These are phyloP conservation scores for Eucalyptus regnans DNA, from an alignment of 345 rosid species.

Conservation along the genomic window DNA sequence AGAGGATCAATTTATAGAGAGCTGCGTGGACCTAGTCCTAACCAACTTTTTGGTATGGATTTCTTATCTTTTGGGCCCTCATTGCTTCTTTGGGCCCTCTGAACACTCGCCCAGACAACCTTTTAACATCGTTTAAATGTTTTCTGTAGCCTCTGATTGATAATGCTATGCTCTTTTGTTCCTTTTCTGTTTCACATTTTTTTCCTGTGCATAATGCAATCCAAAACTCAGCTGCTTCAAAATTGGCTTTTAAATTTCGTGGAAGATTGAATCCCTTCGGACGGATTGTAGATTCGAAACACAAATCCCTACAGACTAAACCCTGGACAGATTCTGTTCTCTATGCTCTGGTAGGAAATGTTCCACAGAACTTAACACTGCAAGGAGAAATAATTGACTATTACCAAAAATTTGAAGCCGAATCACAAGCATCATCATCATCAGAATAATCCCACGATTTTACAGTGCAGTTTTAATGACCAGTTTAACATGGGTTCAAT, in stretches of 20 bases:
- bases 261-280: neutral
- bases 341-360: neutral
- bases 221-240: neutral
- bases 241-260: neutral
- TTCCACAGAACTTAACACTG: neutral
- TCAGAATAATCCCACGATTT: neutral
- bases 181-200: neutral
- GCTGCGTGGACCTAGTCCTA: neutral
- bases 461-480: neutral
- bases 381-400: neutral
- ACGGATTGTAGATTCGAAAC: neutral
- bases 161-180: neutral
- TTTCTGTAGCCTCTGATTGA: neutral
- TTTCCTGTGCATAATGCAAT: rapidly evolving
- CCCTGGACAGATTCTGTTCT: neutral
- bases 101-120: neutral
- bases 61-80: neutral
- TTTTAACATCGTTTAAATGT: neutral
- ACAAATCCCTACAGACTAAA: neutral
- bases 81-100: neutral
- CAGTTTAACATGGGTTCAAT: neutral
- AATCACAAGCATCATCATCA: neutral
- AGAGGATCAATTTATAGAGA: neutral
- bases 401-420: neutral
- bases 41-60: neutral